Base-by-base conservation (phyloP, 2,329 filamentous ascomycete species). In the Fusarium protoensiforme region DNA sequence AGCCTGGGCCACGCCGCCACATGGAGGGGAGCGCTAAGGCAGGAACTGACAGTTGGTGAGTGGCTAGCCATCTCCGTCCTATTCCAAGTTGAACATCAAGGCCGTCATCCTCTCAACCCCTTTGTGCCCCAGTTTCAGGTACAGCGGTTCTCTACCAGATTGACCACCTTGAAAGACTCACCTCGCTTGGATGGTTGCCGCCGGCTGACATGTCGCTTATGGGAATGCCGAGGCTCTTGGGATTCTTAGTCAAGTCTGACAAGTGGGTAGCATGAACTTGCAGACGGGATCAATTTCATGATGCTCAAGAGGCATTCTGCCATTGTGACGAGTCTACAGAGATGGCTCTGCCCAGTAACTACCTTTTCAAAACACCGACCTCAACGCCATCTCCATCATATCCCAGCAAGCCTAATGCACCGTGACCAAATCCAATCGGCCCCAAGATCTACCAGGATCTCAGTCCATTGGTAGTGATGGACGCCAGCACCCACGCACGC, bases 51-150 rank as follows among this genome's bases (percentile, higher is more conserved):
- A 18, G 62, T n/a, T 58, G 33, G 29, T 57, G 65, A 66, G 22
- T 63, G 58, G 59, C 64, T 48, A 16, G 27, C 29, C 46, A 64
- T 46, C 51, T 58, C 51, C 39, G 53, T 51, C 20, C 58, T 74
- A 68, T 65, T 68, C 61, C 51, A 64, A 58, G 51, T 59, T 64
- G 16, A 38, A 36, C 62, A 31, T 16, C 20, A n/a, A 54, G 60
- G 61, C 66, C 59, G 39, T 46, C 58, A 53, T 43, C 43, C 46
- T 58, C 8, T 38, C 59, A 33, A 20, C 39, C 31, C 60, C 27
- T 61, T 59, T 57, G 48, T 53, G 43, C 51, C 63, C 56, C 41
- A 27, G 75, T 77, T 77, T 77, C 75, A 77, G 75, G 75, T 77
- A 53, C 71, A 68, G 71, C 75, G 61, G 64, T 64, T 68, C 53